Conservation (phyloP, 2,329 filamentous ascomycete genomes). For the Emydomyces testavorans region DNA sequence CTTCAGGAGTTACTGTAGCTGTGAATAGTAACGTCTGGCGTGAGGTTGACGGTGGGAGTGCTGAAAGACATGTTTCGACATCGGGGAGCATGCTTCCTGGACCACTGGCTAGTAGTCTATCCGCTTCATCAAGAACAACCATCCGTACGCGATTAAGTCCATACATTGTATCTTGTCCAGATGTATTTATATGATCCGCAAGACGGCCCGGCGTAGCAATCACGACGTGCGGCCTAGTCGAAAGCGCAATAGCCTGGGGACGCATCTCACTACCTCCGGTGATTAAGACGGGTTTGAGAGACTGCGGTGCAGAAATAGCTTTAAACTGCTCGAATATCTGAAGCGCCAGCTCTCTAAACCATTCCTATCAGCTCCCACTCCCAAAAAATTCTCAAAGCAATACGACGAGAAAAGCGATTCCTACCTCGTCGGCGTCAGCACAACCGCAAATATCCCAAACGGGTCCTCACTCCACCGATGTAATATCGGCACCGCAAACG, state of each 20-base stretch:
- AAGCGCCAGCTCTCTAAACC: slow-evolving; percentile 65
- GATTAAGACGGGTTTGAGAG: slow-evolving; percentile 76
- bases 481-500: slow-evolving; percentile 86
- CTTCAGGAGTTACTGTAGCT: slow-evolving; percentile 86
- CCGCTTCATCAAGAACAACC: slow-evolving; percentile 91
- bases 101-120: slow-evolving; percentile 65
- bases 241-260: slow-evolving; percentile 71
- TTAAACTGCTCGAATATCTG: slow-evolving; percentile 96
- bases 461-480: slow-evolving; percentile 91
- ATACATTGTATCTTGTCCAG: slow-evolving; percentile 78
- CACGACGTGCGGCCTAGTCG: slow-evolving; percentile 74
- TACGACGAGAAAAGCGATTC: slow-evolving; percentile 14
- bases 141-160: slow-evolving; percentile 68
- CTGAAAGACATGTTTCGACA: slow-evolving; percentile 74
- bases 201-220: slow-evolving; percentile 89
- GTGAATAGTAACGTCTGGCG: slow-evolving; percentile 95
- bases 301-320: slow-evolving; percentile 78
- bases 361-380: slow-evolving; percentile 5
- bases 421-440: slow-evolving; percentile 75
- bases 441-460: slow-evolving; percentile 75
- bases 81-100: slow-evolving; percentile 88
- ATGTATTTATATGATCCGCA: slow-evolving; percentile 84
- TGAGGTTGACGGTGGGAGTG: slow-evolving; percentile 62
- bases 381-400: slow-evolving; percentile 1
- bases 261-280: slow-evolving; percentile 92